Evolutionary conservation across 495 filamentous ascomycete species (phyloP).

Genomic region (Penicillium maclennaniae): DNA sequence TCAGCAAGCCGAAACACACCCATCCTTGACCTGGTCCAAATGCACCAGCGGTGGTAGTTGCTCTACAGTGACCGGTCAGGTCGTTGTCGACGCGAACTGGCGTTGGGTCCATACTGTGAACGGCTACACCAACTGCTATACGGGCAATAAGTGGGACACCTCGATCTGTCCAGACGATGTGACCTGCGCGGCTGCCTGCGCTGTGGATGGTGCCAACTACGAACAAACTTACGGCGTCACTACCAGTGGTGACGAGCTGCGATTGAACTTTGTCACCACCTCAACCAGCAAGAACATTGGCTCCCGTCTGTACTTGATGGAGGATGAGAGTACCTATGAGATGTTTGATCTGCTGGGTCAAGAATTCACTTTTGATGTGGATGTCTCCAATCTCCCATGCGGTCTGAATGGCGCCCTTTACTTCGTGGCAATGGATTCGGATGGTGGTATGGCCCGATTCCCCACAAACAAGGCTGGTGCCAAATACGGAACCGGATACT

Average conservation of each 20-base stretch:
- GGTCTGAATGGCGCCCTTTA: slow-evolving; percentile 73
- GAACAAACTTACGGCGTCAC: slow-evolving; percentile 52
- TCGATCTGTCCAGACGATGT: slow-evolving; percentile 50
- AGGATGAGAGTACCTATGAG: slow-evolving; percentile 53
- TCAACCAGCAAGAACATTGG: slow-evolving; percentile 44
- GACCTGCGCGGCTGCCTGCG: slow-evolving; percentile 56
- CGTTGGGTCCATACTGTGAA: slow-evolving; percentile 53
- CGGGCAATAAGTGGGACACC: slow-evolving; percentile 53
- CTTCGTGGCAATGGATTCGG: slow-evolving; percentile 60
- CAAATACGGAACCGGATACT: slow-evolving; percentile 71
- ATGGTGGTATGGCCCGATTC: slow-evolving; percentile 52
- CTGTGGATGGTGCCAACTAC: slow-evolving; percentile 60
- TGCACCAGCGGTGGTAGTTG: slow-evolving; percentile 53
- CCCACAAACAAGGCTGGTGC: slow-evolving; percentile 63
- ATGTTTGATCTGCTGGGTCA: slow-evolving; percentile 54
- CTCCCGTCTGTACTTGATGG: slow-evolving; percentile 60
- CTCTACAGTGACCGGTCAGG: slow-evolving; percentile 44
- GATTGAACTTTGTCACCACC: slow-evolving; percentile 52
- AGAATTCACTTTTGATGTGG: slow-evolving; percentile 69
- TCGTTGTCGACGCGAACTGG: slow-evolving; percentile 66
- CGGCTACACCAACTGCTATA: slow-evolving; percentile 62
- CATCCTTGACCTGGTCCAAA: slow-evolving; percentile 52
- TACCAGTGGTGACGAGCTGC: slow-evolving; percentile 50
- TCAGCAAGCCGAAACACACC: slow-evolving; percentile 52
- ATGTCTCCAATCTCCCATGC: slow-evolving; percentile 60